These are phyloP conservation scores for Neurospora sp. DNA, from an alignment of 495 filamentous ascomycete genomes.

Conservation along the genomic window DNA sequence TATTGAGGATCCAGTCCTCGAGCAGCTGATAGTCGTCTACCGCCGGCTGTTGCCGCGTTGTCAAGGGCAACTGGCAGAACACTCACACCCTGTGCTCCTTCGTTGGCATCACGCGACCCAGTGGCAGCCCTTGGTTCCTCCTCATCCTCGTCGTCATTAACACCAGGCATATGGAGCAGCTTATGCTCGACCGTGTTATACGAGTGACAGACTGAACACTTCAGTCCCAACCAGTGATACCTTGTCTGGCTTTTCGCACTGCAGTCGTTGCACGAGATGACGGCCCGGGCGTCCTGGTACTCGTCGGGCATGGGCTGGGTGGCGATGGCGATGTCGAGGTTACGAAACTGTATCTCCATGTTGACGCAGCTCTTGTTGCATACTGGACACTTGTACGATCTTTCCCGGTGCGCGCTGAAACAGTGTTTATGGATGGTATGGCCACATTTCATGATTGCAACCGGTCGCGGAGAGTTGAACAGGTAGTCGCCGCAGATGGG, in stretches of 20 bases:
- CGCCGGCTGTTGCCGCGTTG: not conserved
- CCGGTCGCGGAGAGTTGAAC: constrained; percentile 81
- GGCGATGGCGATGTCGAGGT: constrained; percentile 74
- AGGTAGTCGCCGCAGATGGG: constrained; percentile 98
- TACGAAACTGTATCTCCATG: constrained; percentile 92
- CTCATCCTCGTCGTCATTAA: constrained; percentile 1
- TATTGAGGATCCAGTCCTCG: not conserved
- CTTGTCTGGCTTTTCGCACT: constrained; percentile 69
- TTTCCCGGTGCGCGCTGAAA: constrained; percentile 72
- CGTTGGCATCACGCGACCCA: constrained; percentile 20
- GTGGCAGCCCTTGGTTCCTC: constrained; percentile 13
- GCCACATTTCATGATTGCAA: constrained; percentile 92
- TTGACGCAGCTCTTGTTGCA: constrained; percentile 90
- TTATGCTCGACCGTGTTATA: constrained; percentile 75
- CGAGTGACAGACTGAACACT: constrained; percentile 74
- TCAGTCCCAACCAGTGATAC: constrained; percentile 92
- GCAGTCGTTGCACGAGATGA: constrained; percentile 92
- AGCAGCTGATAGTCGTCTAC: not conserved
- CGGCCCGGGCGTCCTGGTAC: constrained; percentile 67
- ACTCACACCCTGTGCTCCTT: not conserved
- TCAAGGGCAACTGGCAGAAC: not conserved
- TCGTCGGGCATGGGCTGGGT: constrained; percentile 84
- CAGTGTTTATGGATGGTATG: constrained; percentile 90
- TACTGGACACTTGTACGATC: constrained; percentile 87
- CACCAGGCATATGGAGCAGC: constrained; percentile 31